Evolutionary conservation across 1,284 basidiomycete species (phyloP).

Genomic region (Caloboletus inedulis): DNA sequence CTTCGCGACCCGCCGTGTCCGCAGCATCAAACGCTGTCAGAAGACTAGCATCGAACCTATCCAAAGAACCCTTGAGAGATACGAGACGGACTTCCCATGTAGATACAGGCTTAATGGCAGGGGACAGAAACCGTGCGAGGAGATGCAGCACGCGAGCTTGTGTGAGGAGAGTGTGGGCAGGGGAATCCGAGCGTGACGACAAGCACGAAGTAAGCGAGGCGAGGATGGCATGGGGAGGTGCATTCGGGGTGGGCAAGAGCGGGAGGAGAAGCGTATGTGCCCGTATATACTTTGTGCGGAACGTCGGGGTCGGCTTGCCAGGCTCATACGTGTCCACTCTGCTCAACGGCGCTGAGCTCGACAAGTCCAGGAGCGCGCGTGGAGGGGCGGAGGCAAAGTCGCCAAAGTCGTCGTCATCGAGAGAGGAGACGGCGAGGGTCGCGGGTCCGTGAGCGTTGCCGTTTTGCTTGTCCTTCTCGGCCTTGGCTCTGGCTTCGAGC

Average conservation of each 20-base stretch:
- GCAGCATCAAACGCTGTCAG: slow-evolving; percentile 83
- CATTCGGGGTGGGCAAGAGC: slow-evolving; percentile 51
- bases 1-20: slow-evolving; percentile 62
- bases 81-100: slow-evolving; percentile 60
- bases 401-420: slow-evolving; percentile 91
- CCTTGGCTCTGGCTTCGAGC: slow-evolving; percentile 44
- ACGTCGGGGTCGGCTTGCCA: slow-evolving; percentile 34
- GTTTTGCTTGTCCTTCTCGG: slow-evolving; percentile 13
- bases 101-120: slow-evolving; percentile 60
- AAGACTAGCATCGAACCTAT: slow-evolving; percentile 83
- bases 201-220: slow-evolving; percentile 45
- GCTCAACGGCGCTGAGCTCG: slow-evolving; percentile 14
- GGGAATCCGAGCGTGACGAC: slow-evolving; percentile 26
- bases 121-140: slow-evolving; percentile 72
- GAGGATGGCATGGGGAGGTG: slow-evolving; percentile 56
- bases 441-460: slow-evolving; percentile 40
- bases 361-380: slow-evolving; percentile 21
- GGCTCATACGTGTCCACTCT: slow-evolving; percentile 16
- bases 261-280: slow-evolving; percentile 63
- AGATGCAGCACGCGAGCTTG: slow-evolving; percentile 67
- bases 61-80: slow-evolving; percentile 74
- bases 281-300: slow-evolving; percentile 57
- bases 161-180: slow-evolving; percentile 39
- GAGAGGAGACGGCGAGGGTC: slow-evolving; percentile 49
- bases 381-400: slow-evolving; percentile 63